Evolutionary conservation across 495 filamentous ascomycete species (phyloP).

Genomic region (Talaromyces liani): DNA sequence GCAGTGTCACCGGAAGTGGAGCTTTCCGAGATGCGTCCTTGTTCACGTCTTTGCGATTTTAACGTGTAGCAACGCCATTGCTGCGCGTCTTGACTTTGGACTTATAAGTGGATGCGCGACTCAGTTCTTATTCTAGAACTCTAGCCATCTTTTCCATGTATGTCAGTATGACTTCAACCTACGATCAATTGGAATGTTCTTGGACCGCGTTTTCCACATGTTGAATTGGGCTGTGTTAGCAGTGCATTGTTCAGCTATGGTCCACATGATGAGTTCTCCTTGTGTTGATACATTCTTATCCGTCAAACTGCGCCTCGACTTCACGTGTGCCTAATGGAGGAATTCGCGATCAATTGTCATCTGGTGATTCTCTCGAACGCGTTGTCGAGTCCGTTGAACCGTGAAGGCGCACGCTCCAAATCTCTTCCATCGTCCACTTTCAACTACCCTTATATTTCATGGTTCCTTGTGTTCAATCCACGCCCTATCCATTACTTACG

Average conservation of each 20-base stretch:
- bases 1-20: constrained; percentile 8
- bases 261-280: neutral
- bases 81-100: constrained; percentile 2
- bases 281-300: neutral
- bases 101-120: neutral
- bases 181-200: constrained; percentile 1
- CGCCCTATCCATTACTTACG: neutral
- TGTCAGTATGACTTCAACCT: neutral
- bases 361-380: neutral
- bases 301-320: neutral
- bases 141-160: neutral
- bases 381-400: neutral
- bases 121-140: neutral
- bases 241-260: neutral
- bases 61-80: constrained; percentile 2
- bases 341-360: neutral
- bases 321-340: neutral
- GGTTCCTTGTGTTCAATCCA: too few relatives aligned
- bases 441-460: neutral
- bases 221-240: neutral
- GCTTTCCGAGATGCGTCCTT: constrained; percentile 1
- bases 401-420: neutral
- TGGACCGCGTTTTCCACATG: constrained; percentile 6
- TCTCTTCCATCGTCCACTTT: neutral
- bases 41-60: neutral